Base-by-base conservation (phyloP, 2,329 filamentous ascomycete genomes). In the Tolypocladium paradoxum region DNA sequence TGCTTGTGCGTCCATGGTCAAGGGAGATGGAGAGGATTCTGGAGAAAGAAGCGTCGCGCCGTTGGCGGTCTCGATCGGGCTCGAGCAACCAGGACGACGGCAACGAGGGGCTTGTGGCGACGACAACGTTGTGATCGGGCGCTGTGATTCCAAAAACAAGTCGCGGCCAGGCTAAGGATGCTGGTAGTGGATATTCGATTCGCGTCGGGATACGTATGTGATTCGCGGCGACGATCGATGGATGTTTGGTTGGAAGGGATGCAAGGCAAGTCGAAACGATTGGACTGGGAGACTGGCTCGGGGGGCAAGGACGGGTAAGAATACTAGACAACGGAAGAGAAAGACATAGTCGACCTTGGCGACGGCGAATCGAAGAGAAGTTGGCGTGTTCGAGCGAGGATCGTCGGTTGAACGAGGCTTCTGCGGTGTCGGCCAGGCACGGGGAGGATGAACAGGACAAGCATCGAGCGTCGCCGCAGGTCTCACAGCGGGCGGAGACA, bases 321-420 rank as follows among this genome's bases (percentile, higher is more conserved):
- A 22, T 48, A 60, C 56, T 58, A 58, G 58, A 61, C 48, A 52
- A 51, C 56, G 51, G 58, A 65, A 64, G 60, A 56, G 59, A 61
- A 57, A 61, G 62, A 68, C 68, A 71, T 70, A 58, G 63, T 70
- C 67, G 62, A 61, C 62, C 63, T 52, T 11, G 48, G 53, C 53
- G 53, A 53, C 50, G 48, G 20, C 54, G 52, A 61, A 58, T 49
- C 51, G 55, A 59, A 55, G 54, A 56, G 54, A 51, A 57, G 54
- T 54, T 38, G 48, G 27, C 36, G 43, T 55, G 49, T 33, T 47
- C 27, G 38, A 52, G 33, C 29, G 34, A 48, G 50, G 16, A 31
- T 9, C 33, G 43, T 46, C 6, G 40, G 45, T 36, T 33, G 27
- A 33, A 27, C 1, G 16, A 31, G 24, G 33, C 31, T 20, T 33